Conservation (phyloP, 2,329 filamentous ascomycete species). For the Penicillium sp. region DNA sequence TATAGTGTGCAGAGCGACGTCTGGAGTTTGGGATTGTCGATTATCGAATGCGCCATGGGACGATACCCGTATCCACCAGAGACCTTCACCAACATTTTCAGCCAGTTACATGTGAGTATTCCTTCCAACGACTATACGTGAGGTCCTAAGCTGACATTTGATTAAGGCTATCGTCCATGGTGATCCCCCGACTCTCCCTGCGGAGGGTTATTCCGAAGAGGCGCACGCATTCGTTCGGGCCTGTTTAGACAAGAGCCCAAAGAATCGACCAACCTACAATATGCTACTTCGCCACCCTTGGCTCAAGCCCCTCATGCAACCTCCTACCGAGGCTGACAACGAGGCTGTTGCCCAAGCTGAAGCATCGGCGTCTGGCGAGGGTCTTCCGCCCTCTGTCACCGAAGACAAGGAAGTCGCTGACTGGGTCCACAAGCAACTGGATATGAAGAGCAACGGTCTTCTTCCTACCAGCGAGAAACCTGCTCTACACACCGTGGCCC, state of each 20-base stretch:
- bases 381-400: conserved; percentile 44
- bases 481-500: conserved; percentile 80
- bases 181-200: conserved; percentile 84
- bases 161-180: conserved; percentile 92
- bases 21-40: conserved; percentile 90
- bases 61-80: conserved; percentile 95
- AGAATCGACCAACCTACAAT: conserved; percentile 88
- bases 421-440: conserved; percentile 76
- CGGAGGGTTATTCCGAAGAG: conserved; percentile 71
- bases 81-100: conserved; percentile 97
- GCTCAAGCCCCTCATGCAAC: conserved; percentile 74
- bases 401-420: conserved; percentile 79
- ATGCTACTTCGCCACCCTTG: conserved; percentile 88
- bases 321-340: conserved; percentile 66
- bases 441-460: conserved; percentile 61
- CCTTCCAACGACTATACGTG: neutral
- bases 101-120: conserved; percentile 82
- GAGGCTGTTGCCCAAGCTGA: conserved; percentile 38
- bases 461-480: conserved; percentile 64
- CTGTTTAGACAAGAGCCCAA: conserved; percentile 90
- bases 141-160: conserved; percentile 8
- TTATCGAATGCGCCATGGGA: conserved; percentile 94
- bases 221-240: conserved; percentile 84
- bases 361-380: conserved; percentile 28
- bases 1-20: conserved; percentile 98